Base-by-base conservation (phyloP, 768 basidiomycete species). In the Mycena crocata region DNA sequence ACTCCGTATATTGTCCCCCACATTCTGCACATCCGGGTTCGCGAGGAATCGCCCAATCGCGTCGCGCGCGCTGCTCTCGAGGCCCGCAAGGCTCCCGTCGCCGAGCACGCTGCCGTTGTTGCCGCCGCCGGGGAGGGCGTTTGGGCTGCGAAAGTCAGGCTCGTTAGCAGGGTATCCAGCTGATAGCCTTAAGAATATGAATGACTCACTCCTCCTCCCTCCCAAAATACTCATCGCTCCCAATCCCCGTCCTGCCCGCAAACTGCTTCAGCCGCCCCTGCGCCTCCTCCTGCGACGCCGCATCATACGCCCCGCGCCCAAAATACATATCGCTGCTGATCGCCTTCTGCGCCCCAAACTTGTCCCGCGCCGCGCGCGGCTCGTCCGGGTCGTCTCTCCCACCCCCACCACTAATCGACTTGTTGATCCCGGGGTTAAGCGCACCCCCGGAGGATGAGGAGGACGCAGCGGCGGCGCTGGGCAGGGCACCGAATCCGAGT, bases 311-410 rank as follows among this genome's bases (percentile, higher is more conserved):
- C 52, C 93, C 92, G 44, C 97, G 88, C 26, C 91, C 95, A 76
- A 99, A 99, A 83, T 92, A 98, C 93, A 96, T 95, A 75, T 99
- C 98, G 5, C 95, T 97, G 7, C 96, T 98, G 77, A 99, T 99
- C 58, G 88, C 95, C 76, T 98, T 99, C 77, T 99, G 98, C 64
- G 74, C 78, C 2, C 95, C 94, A 77, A 99, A 99, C 72, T 93
- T 94, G 10, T 96, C 92, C 62, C 96, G 89, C 1, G 98, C 97
- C 21, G 87, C 48, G 56, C 61, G 59, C 55, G 54, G 23, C 48
- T 88, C 6, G 89, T 95, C 0, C 90, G 89, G 30, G 57, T 93
- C 89, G 55, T 90, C 91, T 6, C 50, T 76, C 2, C 78, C 74
- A 9, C 49, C 39, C 28, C 42, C 31, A 37, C 59, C n/a, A n/a